phyloP scores from a whole-genome alignment of 257 asterid species.

The Lycium ferocissimum region DNA sequence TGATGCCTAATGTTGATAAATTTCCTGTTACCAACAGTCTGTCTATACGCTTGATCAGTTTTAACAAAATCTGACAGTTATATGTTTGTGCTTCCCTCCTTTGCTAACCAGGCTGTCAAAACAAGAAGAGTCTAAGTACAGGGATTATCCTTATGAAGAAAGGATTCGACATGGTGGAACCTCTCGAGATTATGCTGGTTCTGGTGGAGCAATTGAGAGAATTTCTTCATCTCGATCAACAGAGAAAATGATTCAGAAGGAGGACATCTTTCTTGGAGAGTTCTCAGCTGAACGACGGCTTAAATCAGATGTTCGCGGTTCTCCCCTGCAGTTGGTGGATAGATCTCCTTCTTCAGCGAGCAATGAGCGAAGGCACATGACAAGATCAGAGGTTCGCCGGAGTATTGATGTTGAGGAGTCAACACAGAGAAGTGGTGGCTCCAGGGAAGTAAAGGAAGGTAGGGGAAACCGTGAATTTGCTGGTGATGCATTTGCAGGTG shows the following conservation, averaged over 20 bases:
- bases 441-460: slow-evolving; percentile 74
- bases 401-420: slow-evolving; percentile 71
- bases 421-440: slow-evolving; percentile 73
- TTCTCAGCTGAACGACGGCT: slow-evolving; percentile 71
- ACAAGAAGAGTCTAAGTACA: slow-evolving; percentile 83
- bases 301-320: slow-evolving; percentile 66
- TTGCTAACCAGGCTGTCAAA: slow-evolving; percentile 61
- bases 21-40: slow-evolving; percentile 7
- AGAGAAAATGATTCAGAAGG: slow-evolving; percentile 72
- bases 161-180: slow-evolving; percentile 58
- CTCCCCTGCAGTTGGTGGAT: slow-evolving; percentile 67
- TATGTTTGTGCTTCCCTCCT: slow-evolving; percentile 22
- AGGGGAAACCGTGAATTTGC: slow-evolving; percentile 65
- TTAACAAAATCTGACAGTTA: background rate
- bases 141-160: slow-evolving; percentile 81
- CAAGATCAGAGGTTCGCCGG: slow-evolving; percentile 70
- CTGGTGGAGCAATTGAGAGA: slow-evolving; percentile 62
- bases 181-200: slow-evolving; percentile 64
- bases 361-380: slow-evolving; percentile 63
- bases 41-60: background rate
- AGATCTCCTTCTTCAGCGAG: slow-evolving; percentile 76
- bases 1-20: slow-evolving; percentile 14
- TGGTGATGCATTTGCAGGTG: slow-evolving; percentile 62
- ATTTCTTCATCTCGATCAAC: slow-evolving; percentile 61
- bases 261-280: slow-evolving; percentile 66